Base-by-base conservation (phyloP, 257 asterid species). In the Ballota nigra region DNA sequence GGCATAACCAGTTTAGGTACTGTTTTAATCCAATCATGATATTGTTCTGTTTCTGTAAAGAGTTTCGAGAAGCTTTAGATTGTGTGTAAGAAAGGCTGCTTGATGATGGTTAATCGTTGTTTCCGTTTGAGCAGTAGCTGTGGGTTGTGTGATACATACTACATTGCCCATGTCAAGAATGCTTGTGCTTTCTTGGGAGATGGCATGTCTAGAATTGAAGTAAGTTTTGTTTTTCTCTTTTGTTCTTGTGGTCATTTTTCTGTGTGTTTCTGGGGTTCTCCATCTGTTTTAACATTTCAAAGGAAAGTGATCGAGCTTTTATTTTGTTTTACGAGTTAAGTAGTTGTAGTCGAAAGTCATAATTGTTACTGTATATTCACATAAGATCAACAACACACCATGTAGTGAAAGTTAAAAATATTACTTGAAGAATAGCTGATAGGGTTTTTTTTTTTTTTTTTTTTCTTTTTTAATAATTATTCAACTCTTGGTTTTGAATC, bases 171-270 rank as follows among this genome's bases (percentile, higher is more conserved):
- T 84, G 97, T 95, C 55, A 95, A 95, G 74, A 79, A 83, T 80
- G 98, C 98, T 67, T 95, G 99, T 63, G 99, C 99, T 23, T 95
- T 95, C 82, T 58, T 95, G 75, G 99, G 99, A 73, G 98, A 95
- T 72, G 99, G 97, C 83, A 95, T 95, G 99, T 95, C 98, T 66
- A 86, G 83, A 83, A 80, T 89, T 81, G 99, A 95, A 82, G 99
- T 92, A 80, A 83, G 91, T 75, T 57, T 57, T 58, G 8, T 69
- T 68, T 66, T 40, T 52, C 34, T 23, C 1, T 64, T 6, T 62
- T 23, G 11, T 49, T 18, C 23, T 26, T 28, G 11, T 64, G 56
- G 43, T 58, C 67, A 20, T 31, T 8, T 40, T 29, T 36, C 16
- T 20, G 11, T 66, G 58, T 47, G 38, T 16, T 28, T 41, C 57